phyloP scores from a whole-genome alignment of 108 stramenopile species.

The Cylindrotheca closterium region DNA sequence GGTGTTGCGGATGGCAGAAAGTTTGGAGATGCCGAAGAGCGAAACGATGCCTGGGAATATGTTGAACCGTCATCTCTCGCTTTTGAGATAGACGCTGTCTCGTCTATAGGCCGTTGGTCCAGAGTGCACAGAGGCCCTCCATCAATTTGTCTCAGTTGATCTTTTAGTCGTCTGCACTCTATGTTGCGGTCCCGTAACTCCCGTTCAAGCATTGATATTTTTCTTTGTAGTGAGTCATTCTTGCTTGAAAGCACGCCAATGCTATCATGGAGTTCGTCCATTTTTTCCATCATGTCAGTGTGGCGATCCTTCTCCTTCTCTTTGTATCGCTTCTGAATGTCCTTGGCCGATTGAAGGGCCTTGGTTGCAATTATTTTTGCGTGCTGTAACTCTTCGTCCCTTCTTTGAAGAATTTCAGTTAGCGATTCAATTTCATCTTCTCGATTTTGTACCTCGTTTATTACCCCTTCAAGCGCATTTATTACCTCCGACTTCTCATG shows the following conservation, averaged over 20 bases:
- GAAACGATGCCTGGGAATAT: conserved; percentile 16
- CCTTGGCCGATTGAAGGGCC: conserved; percentile 54
- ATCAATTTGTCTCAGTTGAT: conserved; percentile 34
- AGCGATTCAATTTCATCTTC: conserved; percentile 57
- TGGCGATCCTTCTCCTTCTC: conserved; percentile 24
- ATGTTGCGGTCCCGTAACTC: conserved; percentile 38
- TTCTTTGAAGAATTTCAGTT: conserved; percentile 34
- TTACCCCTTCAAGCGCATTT: conserved; percentile 53
- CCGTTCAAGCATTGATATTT: conserved; percentile 36
- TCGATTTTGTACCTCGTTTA: conserved; percentile 52
- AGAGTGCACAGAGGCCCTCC: conserved; percentile 20
- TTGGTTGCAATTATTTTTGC: conserved; percentile 62
- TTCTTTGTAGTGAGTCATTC: conserved; percentile 42
- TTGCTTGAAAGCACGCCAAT: conserved; percentile 33
- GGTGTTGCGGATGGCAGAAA: background rate
- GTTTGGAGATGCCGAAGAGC: conserved; percentile 1
- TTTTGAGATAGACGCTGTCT: background rate
- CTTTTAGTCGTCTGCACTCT: conserved; percentile 41
- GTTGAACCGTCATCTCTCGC: conserved; percentile 18
- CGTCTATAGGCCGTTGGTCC: conserved; percentile 7
- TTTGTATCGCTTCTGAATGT: conserved; percentile 45
- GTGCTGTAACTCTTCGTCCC: conserved; percentile 59
- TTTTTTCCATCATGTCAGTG: conserved; percentile 21
- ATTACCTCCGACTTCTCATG: conserved; percentile 46
- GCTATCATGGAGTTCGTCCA: conserved; percentile 38